Conservation (phyloP, 2,329 filamentous ascomycete species). For the Akanthomyces muscarius region DNA sequence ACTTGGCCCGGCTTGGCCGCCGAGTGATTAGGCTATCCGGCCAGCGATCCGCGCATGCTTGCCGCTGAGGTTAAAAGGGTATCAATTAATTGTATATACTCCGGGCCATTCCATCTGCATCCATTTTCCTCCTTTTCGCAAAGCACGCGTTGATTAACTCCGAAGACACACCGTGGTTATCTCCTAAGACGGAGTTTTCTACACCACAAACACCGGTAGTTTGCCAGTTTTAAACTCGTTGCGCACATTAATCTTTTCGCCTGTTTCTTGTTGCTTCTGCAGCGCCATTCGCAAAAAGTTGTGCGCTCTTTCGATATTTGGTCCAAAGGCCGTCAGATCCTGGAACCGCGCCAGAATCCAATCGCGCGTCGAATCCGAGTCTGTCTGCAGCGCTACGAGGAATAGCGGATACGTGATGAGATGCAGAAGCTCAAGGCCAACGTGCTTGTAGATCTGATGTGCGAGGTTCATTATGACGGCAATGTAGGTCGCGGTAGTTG, state of each 20-base stretch:
- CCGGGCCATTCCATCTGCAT: neutral
- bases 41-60: too few relatives aligned
- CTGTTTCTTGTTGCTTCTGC: slow-evolving; percentile 1
- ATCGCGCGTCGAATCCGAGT: slow-evolving; percentile 29
- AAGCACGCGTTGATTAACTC: neutral
- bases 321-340: slow-evolving; percentile 28
- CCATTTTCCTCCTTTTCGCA: too few relatives aligned
- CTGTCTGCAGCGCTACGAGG: slow-evolving; percentile 33
- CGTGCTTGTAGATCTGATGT: slow-evolving; percentile 31
- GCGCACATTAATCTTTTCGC: slow-evolving; percentile 4
- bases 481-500: slow-evolving; percentile 2
- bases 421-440: slow-evolving; percentile 29
- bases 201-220: slow-evolving; percentile 6
- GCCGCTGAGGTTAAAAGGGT: too few relatives aligned
- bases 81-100: too few relatives aligned
- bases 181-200: neutral
- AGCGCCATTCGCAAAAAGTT: slow-evolving; percentile 23
- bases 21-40: neutral
- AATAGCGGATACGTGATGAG: slow-evolving; percentile 34
- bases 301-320: slow-evolving; percentile 30
- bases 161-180: too few relatives aligned
- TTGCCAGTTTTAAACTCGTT: neutral
- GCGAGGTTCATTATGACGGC: slow-evolving; percentile 30
- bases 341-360: slow-evolving; percentile 33
- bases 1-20: neutral